Conservation (phyloP, 768 basidiomycete genomes). For the Lactarius hengduanensis region DNA sequence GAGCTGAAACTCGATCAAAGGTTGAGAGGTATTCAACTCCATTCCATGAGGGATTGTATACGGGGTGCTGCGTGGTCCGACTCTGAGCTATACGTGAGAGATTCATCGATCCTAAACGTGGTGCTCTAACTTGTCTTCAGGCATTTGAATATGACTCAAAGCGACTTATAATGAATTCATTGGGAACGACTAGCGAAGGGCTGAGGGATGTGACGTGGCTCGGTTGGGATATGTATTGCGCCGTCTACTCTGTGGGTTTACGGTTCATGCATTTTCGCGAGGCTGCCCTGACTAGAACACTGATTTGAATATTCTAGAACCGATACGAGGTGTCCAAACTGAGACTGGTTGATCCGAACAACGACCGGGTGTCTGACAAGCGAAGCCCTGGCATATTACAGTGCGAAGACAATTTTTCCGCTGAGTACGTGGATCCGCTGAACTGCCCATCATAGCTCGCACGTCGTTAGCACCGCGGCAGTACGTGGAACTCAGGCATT, state of each 20-base stretch:
- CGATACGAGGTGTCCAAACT: slow-evolving; percentile 27
- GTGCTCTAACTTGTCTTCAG: slow-evolving; percentile 12
- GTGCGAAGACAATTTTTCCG: slow-evolving; percentile 8
- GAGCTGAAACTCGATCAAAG: slow-evolving; percentile 34
- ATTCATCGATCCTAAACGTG: too few relatives aligned
- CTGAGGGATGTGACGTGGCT: slow-evolving; percentile 22
- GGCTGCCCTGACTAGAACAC: not conserved
- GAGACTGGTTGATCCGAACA: slow-evolving; percentile 30
- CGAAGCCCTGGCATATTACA: slow-evolving; percentile 9
- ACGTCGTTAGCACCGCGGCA: slow-evolving; percentile 17
- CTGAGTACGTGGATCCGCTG: not conserved
- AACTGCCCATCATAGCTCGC: slow-evolving; percentile 19
- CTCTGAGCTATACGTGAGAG: slow-evolving; percentile 29
- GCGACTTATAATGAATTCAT: slow-evolving; percentile 3
- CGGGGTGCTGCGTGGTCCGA: slow-evolving; percentile 29
- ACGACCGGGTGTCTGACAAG: slow-evolving; percentile 18
- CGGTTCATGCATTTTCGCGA: not conserved
- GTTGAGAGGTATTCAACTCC: slow-evolving; percentile 34
- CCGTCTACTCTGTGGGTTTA: slow-evolving; percentile 29
- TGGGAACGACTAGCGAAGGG: not conserved
- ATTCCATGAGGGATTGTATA: slow-evolving; percentile 37
- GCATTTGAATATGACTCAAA: slow-evolving; percentile 19
- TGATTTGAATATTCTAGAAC: slow-evolving; percentile 27
- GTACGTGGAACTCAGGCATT: slow-evolving; percentile 19
- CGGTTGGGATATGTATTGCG: slow-evolving; percentile 25